These are phyloP conservation scores for Neoboletus magnificus DNA, from an alignment of 768 basidiomycete genomes.

Conservation along the genomic window DNA sequence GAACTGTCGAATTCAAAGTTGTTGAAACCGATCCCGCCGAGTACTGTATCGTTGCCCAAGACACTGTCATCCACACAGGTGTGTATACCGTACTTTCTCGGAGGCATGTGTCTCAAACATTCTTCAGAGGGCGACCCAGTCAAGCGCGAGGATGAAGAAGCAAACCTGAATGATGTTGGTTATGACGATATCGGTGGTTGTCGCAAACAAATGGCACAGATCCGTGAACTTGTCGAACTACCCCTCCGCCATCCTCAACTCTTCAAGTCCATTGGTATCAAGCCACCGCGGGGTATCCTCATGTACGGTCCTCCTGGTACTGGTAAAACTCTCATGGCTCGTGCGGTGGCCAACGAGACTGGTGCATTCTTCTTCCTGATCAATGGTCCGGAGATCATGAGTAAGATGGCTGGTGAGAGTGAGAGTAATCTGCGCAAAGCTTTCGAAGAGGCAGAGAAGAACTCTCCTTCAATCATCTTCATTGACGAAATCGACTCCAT, in stretches of 20 bases:
- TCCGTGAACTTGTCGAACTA: slow-evolving; percentile 97
- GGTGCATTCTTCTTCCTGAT: slow-evolving; percentile 99
- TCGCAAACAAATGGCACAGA: slow-evolving; percentile 99
- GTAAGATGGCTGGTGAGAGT: slow-evolving; percentile 99
- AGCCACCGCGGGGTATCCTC: slow-evolving; percentile 97
- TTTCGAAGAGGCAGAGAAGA: slow-evolving; percentile 99
- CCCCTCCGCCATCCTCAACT: slow-evolving; percentile 98
- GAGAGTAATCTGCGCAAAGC: slow-evolving; percentile 98
- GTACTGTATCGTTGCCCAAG: slow-evolving; percentile 98
- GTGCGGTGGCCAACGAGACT: slow-evolving; percentile 98
- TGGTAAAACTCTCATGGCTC: slow-evolving; percentile 99
- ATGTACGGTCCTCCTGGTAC: slow-evolving; percentile 99
- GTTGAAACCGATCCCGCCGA: slow-evolving; percentile 98
- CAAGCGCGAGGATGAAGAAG: slow-evolving; percentile 98
- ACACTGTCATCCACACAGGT: slow-evolving; percentile 96
- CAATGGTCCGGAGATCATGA: slow-evolving; percentile 99
- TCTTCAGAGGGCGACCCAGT: slow-evolving; percentile 91
- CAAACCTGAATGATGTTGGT: slow-evolving; percentile 93
- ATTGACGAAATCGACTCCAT: slow-evolving; percentile 99
- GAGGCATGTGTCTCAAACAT: slow-evolving; percentile 2
- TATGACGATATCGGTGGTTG: slow-evolving; percentile 99
- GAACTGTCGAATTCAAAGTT: slow-evolving; percentile 99
- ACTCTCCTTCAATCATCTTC: slow-evolving; percentile 99
- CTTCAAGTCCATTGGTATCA: slow-evolving; percentile 99
- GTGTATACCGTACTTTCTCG: not conserved